These are phyloP conservation scores for Ceratocystis lukuohia DNA, from an alignment of 2,329 filamentous ascomycete genomes.

Conservation along the genomic window DNA sequence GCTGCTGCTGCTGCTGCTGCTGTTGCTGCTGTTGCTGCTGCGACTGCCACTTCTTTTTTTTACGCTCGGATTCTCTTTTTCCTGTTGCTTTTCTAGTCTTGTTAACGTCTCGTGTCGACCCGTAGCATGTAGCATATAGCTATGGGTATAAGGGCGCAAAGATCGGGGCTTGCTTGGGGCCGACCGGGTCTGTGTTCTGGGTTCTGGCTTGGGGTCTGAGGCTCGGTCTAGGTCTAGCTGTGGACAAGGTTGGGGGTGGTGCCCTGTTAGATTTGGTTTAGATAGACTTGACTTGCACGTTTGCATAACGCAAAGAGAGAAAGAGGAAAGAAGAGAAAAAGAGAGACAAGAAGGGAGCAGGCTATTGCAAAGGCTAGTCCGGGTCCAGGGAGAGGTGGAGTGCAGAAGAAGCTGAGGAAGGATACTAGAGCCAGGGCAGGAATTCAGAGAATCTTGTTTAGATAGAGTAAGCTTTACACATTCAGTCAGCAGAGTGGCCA, in stretches of 20 bases:
- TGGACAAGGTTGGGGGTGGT: neutral
- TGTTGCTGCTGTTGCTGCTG: neutral
- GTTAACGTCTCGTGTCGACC: neutral
- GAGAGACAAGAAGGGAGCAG: conserved; percentile 1
- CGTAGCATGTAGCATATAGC: neutral
- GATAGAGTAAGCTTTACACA: neutral
- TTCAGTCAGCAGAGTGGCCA: neutral
- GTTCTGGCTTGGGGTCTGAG: neutral
- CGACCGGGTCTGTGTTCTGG: no score
- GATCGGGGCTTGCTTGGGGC: neutral
- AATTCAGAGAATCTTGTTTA: neutral
- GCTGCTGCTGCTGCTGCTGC: neutral
- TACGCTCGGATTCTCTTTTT: conserved; percentile 3
- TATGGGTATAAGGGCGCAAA: neutral
- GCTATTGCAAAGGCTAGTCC: conserved; percentile 1
- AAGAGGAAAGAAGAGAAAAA: neutral
- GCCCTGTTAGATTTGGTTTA: neutral
- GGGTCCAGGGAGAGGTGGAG: neutral
- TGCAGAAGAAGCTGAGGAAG: conserved; percentile 5
- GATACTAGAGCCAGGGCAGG: conserved; percentile 1
- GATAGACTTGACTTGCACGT: neutral
- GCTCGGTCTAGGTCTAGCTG: neutral
- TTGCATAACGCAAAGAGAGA: neutral
- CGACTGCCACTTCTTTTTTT: neutral
- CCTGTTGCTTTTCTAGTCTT: neutral